phyloP scores from a whole-genome alignment of 345 rosid species.

The Moricandia arvensis region DNA sequence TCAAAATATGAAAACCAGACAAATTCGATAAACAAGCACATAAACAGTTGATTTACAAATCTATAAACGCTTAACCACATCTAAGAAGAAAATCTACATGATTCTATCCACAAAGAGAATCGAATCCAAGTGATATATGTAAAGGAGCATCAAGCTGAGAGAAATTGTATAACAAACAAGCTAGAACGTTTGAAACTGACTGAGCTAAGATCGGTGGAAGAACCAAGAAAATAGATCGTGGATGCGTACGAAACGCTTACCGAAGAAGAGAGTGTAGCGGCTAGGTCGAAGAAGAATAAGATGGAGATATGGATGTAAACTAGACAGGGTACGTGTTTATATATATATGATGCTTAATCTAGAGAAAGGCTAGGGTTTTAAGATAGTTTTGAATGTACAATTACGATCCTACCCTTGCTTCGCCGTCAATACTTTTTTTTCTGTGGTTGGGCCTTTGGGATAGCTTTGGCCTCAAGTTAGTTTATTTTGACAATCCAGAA shows the following conservation, averaged over 20 bases:
- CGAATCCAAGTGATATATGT: neutral
- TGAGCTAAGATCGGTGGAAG: neutral
- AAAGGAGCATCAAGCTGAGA: too few relatives aligned
- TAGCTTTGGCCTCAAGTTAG: neutral
- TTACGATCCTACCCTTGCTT: neutral
- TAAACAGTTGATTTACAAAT: too few relatives aligned
- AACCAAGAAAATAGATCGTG: neutral
- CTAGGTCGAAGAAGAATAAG: neutral
- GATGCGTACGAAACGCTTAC: neutral
- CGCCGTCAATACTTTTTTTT: neutral
- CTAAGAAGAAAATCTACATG: neutral
- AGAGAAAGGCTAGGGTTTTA: conserved; percentile 5
- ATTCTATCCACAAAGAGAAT: neutral
- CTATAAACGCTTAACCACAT: neutral
- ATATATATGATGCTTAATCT: neutral
- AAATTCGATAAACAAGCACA: neutral
- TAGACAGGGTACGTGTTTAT: neutral
- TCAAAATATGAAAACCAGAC: too few relatives aligned
- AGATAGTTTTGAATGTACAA: neutral
- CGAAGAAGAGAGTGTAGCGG: neutral
- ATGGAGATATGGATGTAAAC: too few relatives aligned
- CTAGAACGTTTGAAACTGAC: neutral
- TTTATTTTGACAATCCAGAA: neutral
- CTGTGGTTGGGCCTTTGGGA: neutral
- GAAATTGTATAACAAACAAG: neutral